Evolutionary conservation across 2,329 filamentous ascomycete genomes (phyloP), one percentile per base, ranked within the genome.

Genomic region (Knoxdaviesia capensis): DNA sequence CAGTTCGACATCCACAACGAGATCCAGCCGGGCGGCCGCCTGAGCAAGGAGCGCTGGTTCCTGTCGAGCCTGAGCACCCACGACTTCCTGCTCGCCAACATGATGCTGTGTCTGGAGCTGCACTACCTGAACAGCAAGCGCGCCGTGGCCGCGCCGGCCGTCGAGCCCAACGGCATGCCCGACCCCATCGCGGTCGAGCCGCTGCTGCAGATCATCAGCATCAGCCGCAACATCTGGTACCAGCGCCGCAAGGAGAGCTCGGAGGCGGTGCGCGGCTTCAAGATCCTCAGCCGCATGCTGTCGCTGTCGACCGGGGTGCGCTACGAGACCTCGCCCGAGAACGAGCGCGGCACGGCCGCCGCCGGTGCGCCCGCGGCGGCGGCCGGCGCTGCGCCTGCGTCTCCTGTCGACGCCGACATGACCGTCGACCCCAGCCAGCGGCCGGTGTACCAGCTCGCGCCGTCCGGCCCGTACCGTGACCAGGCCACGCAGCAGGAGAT

Each of bases 61-160:
- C 45, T 65, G 10, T 58, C 58, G 7, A 61, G 61, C 3, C 47
- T 65, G 3, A 54, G 62, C 40, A 57, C 56, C 3, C 60, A 65
- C 43, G 63, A 65, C 45, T 66, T 68, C 39, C 51, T 68, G 6
- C 54, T 66, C 3, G 65, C 64, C 1, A 61, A 61, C 37, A 66
- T 64, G 44, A 56, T 68, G 20, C 49, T 68, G 4, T 61, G 62
- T 34, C 52, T 65, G 3, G 63, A 66, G 43, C 11, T 48, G 7
- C 46, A 45, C 10, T 43, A 47, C 33, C 40, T 49, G 8, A 36
- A 28, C 34, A 10, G 34, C 20, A 4, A 34, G 29, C 7, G 28
- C 9, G 8, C 36, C 5, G 39, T 5, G 28, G 35, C 31, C 10
- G 10, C 39, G 20, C 37, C 9, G 32, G 8, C 31, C 5, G 31